These are phyloP conservation scores for Dactylis glomerata DNA, from an alignment of 176 grass and related monocot species.

Conservation along the genomic window DNA sequence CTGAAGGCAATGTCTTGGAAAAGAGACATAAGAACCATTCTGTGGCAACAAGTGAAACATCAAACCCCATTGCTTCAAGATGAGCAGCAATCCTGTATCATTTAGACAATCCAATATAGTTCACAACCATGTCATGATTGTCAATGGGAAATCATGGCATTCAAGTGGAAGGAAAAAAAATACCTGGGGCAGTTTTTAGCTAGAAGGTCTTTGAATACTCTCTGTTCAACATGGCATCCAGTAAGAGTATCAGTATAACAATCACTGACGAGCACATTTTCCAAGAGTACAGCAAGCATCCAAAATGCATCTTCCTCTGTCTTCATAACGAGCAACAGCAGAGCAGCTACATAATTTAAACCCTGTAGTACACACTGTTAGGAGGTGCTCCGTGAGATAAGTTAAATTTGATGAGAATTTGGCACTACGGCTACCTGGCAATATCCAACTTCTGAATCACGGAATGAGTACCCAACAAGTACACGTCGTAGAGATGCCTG, in stretches of 20 bases:
- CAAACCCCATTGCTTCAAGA: conserved; percentile 87
- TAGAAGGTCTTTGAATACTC: conserved; percentile 94
- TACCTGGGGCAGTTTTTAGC: conserved; percentile 95
- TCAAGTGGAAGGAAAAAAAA: background rate
- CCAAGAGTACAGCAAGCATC: conserved; percentile 91
- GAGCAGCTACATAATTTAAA: conserved; percentile 94
- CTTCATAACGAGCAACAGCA: conserved; percentile 84
- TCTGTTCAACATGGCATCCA: conserved; percentile 97
- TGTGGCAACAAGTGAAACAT: conserved; percentile 94
- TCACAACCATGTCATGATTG: background rate
- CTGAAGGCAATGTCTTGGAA: conserved; percentile 92
- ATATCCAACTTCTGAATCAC: conserved; percentile 99
- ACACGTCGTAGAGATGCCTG: conserved; percentile 89
- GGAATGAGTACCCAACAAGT: conserved; percentile 91
- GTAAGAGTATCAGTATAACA: conserved; percentile 97
- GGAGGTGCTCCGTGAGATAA: background rate
- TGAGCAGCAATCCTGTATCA: conserved; percentile 75
- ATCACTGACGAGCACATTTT: conserved; percentile 95
- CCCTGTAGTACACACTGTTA: conserved; percentile 54
- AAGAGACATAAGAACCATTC: conserved; percentile 99
- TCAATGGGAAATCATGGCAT: background rate
- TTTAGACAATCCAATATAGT: conserved; percentile 3
- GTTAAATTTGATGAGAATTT: background rate
- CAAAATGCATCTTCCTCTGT: conserved; percentile 97
- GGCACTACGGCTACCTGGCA: conserved; percentile 62